Percentiles rank a stretch among this genome's conserved stretches.
phyloP scores from a whole-genome alignment of 2,329 filamentous ascomycete species.

The Trichoderma endophyticum region DNA sequence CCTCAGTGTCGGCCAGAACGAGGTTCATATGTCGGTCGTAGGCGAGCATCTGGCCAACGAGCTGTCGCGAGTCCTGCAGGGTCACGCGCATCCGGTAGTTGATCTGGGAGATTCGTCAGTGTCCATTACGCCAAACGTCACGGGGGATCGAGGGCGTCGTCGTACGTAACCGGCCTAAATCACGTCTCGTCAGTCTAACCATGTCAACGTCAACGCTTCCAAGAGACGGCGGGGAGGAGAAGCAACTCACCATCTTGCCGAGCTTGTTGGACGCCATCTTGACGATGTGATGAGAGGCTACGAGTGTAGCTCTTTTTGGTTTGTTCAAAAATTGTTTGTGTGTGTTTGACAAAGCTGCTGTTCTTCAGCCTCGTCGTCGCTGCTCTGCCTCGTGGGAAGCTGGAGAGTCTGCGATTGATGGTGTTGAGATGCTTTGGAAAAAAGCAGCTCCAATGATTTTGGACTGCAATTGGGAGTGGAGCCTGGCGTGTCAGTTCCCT shows the following conservation, averaged over 20 bases:
- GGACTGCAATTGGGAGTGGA: slow-evolving; percentile 6
- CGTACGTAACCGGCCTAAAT: slow-evolving; percentile 68
- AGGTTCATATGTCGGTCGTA: slow-evolving; percentile 99
- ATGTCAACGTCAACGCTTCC: slow-evolving; percentile 48
- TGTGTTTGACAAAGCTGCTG: not conserved
- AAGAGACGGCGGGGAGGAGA: slow-evolving; percentile 33
- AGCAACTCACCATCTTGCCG: slow-evolving; percentile 85
- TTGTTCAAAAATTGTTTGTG: slow-evolving; percentile 16
- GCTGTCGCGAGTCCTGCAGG: slow-evolving; percentile 89
- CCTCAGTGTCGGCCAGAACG: slow-evolving; percentile 96
- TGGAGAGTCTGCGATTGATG: slow-evolving; percentile 13
- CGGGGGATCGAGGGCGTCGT: slow-evolving; percentile 36
- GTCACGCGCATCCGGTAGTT: slow-evolving; percentile 99
- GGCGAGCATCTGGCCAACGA: slow-evolving; percentile 96
- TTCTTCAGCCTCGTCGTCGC: slow-evolving; percentile 14
- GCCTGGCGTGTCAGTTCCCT: not conserved
- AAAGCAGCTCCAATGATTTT: slow-evolving; percentile 16
- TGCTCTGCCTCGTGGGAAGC: slow-evolving; percentile 17
- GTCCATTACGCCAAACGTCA: not conserved
- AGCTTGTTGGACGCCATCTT: slow-evolving; percentile 65
- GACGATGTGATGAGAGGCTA: slow-evolving; percentile 14
- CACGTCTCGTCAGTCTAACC: slow-evolving; percentile 54
- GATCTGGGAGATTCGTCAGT: slow-evolving; percentile 58
- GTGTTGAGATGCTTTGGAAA: slow-evolving; percentile 8
- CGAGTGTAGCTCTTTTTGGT: slow-evolving; percentile 11